A percentile compares a stretch with the other conserved stretches of the same genome.
phyloP scores from a whole-genome alignment of 1,284 basidiomycete species.

The Pascua guehoae region DNA sequence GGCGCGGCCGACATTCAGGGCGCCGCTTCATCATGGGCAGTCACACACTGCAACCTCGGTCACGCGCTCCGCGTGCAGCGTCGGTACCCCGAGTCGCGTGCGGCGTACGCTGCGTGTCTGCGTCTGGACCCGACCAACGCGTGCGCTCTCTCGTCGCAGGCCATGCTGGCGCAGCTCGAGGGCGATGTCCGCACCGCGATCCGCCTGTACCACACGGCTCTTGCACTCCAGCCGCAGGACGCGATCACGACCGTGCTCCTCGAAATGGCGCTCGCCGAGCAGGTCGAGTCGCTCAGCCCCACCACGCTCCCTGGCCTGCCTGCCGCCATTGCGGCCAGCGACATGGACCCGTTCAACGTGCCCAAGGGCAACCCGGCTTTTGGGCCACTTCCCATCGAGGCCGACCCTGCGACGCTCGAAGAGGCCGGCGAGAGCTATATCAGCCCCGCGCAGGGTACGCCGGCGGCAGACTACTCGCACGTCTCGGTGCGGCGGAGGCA shows the following conservation, averaged over 20 bases:
- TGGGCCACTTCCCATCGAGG: constrained; percentile 35
- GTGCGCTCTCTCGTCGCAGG: constrained; percentile 74
- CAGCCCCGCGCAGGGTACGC: neutral
- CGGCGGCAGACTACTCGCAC: neutral
- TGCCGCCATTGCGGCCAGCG: constrained; percentile 27
- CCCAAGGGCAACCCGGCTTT: constrained; percentile 40
- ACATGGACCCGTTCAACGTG: constrained; percentile 43
- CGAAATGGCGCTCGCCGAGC: constrained; percentile 68
- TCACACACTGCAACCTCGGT: constrained; percentile 84
- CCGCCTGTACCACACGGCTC: constrained; percentile 80
- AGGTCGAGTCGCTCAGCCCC: constrained; percentile 41
- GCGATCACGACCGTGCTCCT: constrained; percentile 78
- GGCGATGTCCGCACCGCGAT: constrained; percentile 73
- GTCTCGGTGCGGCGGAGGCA: constrained; percentile 1
- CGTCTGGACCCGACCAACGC: constrained; percentile 75
- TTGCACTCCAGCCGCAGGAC: constrained; percentile 81
- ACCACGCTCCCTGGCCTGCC: constrained; percentile 39
- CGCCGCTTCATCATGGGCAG: constrained; percentile 75
- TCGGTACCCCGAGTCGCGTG: constrained; percentile 67
- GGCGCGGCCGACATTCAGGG: constrained; percentile 77
- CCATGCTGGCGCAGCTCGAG: constrained; percentile 73
- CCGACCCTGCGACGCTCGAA: constrained; percentile 26
- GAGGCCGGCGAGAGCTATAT: constrained; percentile 27
- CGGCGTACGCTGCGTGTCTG: constrained; percentile 69
- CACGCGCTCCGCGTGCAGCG: constrained; percentile 75